Evolutionary conservation across 2,329 filamentous ascomycete species (phyloP).

Genomic region (Venturia oleaginea): DNA sequence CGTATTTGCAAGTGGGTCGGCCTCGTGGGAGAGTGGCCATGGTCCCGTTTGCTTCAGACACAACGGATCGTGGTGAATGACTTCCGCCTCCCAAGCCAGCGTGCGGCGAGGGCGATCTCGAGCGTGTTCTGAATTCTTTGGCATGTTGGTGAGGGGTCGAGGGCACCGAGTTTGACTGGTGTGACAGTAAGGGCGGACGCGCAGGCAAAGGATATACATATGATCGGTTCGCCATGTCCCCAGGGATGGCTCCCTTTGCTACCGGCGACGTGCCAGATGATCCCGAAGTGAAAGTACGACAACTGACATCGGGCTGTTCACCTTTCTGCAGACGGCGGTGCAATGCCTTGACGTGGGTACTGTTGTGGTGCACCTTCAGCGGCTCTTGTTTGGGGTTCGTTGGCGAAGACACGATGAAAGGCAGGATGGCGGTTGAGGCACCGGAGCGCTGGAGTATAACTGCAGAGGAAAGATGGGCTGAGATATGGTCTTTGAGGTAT

Average conservation of each 20-base stretch:
- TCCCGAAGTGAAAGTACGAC: neutral
- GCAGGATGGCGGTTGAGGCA: constrained; percentile 11
- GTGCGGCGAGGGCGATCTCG: constrained; percentile 70
- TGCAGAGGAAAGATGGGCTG: neutral
- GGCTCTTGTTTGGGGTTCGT: neutral
- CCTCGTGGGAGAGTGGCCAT: constrained; percentile 60
- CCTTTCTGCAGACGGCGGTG: neutral
- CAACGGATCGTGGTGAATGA: constrained; percentile 81
- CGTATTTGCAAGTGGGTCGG: constrained; percentile 67
- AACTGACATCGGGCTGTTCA: neutral
- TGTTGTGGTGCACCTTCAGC: neutral
- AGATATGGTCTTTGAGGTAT: neutral
- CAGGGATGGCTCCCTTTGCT: neutral
- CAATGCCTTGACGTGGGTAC: neutral
- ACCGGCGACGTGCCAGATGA: constrained; percentile 11
- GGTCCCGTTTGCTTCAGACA: constrained; percentile 75
- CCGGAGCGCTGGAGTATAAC: neutral
- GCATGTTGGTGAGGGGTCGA: constrained; percentile 88
- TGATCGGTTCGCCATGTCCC: constrained; percentile 10
- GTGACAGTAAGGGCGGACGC: constrained; percentile 45
- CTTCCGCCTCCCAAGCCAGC: constrained; percentile 50
- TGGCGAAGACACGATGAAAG: constrained; percentile 11
- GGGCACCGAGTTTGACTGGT: constrained; percentile 81
- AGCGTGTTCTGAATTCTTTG: constrained; percentile 67
- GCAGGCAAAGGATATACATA: constrained; percentile 18